Percentiles rank a stretch among this genome's conserved stretches.
phyloP scores from a whole-genome alignment of 2,329 filamentous ascomycete species.

The Colletotrichum tabaci region DNA sequence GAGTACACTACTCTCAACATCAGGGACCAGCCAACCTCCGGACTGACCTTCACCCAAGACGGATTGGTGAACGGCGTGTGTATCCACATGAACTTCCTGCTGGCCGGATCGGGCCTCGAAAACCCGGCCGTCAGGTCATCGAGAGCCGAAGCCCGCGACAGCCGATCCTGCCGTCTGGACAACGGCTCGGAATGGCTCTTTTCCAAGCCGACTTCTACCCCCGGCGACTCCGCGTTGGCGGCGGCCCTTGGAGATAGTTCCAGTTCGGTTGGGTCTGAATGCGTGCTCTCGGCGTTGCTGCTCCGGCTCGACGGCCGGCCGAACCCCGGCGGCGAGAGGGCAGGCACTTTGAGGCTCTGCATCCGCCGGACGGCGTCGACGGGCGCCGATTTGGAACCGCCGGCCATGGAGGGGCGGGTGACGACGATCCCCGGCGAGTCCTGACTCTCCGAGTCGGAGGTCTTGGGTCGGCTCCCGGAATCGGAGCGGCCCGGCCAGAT shows the following conservation, averaged over 20 bases:
- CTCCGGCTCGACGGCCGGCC: slow-evolving; percentile 49
- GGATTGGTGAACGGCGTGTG: slow-evolving; percentile 72
- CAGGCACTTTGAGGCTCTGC: slow-evolving; percentile 53
- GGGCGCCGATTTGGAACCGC: slow-evolving; percentile 37
- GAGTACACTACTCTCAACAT: not conserved
- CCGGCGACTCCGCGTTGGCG: not conserved
- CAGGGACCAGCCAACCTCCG: slow-evolving; percentile 19
- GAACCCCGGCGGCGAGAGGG: slow-evolving; percentile 48
- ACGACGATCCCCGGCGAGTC: slow-evolving; percentile 57
- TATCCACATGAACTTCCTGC: slow-evolving; percentile 70
- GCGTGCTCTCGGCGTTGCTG: slow-evolving; percentile 48
- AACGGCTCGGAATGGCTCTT: slow-evolving; percentile 21
- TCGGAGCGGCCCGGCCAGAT: slow-evolving; percentile 13
- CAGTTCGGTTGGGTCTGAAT: slow-evolving; percentile 50
- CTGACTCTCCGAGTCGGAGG: slow-evolving; percentile 34
- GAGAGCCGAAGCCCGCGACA: slow-evolving; percentile 39
- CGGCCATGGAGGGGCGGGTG: slow-evolving; percentile 47
- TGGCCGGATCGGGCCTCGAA: slow-evolving; percentile 54
- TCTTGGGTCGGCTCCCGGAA: slow-evolving; percentile 32
- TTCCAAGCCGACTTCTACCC: not conserved
- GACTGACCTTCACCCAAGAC: slow-evolving; percentile 68
- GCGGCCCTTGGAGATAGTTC: slow-evolving; percentile 46
- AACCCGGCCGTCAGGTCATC: slow-evolving; percentile 57
- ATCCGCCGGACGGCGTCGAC: slow-evolving; percentile 3
- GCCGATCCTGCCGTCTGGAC: slow-evolving; percentile 19